Evolutionary conservation across 2,329 filamentous ascomycete species (phyloP).

Genomic region (Didymella keratinophila): DNA sequence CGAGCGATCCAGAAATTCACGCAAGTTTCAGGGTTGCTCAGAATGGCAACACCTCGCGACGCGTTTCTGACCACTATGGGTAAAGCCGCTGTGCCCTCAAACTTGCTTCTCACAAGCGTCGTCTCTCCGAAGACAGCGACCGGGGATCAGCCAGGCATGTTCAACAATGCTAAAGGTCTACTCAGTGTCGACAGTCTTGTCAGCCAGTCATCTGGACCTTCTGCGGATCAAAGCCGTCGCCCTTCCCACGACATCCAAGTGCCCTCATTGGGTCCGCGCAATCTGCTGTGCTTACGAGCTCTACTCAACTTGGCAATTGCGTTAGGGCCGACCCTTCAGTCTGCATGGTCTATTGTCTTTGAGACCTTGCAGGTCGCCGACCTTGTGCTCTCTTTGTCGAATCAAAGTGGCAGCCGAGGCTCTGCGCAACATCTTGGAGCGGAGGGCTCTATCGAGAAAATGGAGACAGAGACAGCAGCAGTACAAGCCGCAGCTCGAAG

Average conservation of each 20-base stretch:
- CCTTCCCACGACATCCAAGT: constrained; percentile 59
- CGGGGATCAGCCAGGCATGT: constrained; percentile 65
- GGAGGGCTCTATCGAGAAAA: constrained; percentile 41
- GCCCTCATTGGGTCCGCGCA: constrained; percentile 78
- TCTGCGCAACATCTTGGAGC: constrained; percentile 32
- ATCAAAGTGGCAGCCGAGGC: constrained; percentile 31
- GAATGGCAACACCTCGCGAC: constrained; percentile 85
- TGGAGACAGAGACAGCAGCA: constrained; percentile 82
- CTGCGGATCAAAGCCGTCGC: constrained; percentile 66
- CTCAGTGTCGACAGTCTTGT: constrained; percentile 76
- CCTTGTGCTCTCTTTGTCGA: constrained; percentile 71
- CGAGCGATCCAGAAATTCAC: constrained; percentile 94
- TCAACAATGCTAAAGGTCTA: constrained; percentile 75
- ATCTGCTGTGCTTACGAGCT: constrained; percentile 87
- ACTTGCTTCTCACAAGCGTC: constrained; percentile 59
- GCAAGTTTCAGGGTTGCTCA: constrained; percentile 88
- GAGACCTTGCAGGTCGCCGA: constrained; percentile 94
- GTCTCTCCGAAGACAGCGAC: constrained; percentile 51
- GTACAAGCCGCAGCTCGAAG: constrained; percentile 87
- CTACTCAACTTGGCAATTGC: constrained; percentile 96
- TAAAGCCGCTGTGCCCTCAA: constrained; percentile 90
- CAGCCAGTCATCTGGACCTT: constrained; percentile 62
- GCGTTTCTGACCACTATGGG: constrained; percentile 93
- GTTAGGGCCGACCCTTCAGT: constrained; percentile 82
- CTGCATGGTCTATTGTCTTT: constrained; percentile 88